Percentiles rank a stretch among this genome's conserved stretches.
Evolutionary conservation across 805 yeast genomes (phyloP).

Genomic region (Kodamaea jinghongensis): DNA sequence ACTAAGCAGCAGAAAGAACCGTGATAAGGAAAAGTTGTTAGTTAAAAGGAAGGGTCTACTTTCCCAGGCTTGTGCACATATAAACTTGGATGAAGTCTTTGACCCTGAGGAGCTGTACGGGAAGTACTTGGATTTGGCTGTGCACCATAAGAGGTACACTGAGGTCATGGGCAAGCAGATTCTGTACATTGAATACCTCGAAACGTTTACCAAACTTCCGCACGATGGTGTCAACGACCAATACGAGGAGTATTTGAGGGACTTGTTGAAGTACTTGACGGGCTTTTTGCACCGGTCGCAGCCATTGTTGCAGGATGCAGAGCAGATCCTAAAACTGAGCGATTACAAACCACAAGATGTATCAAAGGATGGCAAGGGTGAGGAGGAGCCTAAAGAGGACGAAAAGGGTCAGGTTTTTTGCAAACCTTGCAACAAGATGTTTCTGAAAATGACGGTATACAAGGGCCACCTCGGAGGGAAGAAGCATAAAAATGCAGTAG

Average conservation of each 20-base stretch:
- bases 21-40: conserved; percentile 13
- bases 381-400: conserved; percentile 11
- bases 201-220: conserved; percentile 40
- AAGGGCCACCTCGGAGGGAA: conserved; percentile 70
- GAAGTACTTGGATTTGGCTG: conserved; percentile 54
- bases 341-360: not conserved
- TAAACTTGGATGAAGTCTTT: conserved; percentile 51
- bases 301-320: conserved; percentile 45
- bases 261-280: conserved; percentile 49
- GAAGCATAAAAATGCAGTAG: conserved; percentile 59
- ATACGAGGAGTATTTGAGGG: conserved; percentile 42
- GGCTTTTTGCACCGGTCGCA: conserved; percentile 45
- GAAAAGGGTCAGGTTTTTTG: conserved; percentile 49
- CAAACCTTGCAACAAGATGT: conserved; percentile 57
- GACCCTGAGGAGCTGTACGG: conserved; percentile 65
- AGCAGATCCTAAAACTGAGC: conserved; percentile 13
- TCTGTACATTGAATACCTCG: conserved; percentile 52
- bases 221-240: conserved; percentile 4
- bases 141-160: conserved; percentile 53
- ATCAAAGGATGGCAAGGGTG: not conserved
- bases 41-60: conserved; percentile 39
- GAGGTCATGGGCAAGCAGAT: conserved; percentile 31
- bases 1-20: conserved; percentile 15
- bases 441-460: conserved; percentile 64
- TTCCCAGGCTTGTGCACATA: conserved; percentile 48